Evolutionary conservation across 2,329 filamentous ascomycete genomes (phyloP), one percentile per base, ranked within the genome.

Genomic region (Aspergillus sp.): DNA sequence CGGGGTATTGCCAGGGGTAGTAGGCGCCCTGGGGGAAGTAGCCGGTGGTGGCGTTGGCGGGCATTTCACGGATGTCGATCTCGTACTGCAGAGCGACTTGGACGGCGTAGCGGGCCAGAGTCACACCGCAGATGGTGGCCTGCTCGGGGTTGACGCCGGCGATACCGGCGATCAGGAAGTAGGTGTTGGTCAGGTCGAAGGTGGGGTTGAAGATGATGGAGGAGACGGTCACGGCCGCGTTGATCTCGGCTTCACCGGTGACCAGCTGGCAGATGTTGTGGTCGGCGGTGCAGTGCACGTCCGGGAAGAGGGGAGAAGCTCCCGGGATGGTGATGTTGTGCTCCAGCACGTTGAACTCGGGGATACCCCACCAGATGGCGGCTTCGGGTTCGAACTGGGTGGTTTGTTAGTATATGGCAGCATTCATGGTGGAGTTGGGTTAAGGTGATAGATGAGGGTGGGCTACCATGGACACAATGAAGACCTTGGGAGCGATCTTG

Each of bases 81-180:
- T 92, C 90, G 65, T 91, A 90, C 73, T 92, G 89, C 56, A 92
- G 79, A 0, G 87, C 89, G 2, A 91, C 89, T 70, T 92, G 90
- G 5, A 92, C 83, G 0, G 89, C 85, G 69, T 87, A 93, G 21
- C 85, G 83, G 39, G 87, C 84, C 57, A 93, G 85, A 1, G 88
- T 87, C 0, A 91, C 89, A 43, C 84, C 83, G 48, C 84, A 86
- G 4, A 90, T 80, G 0, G 89, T 91, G 21, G 83, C 86, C 25
- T 85, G 76, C 62, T 87, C 84, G 0, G 90, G 90, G 72, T 86
- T 91, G 47, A 91, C 81, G n/a, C 90, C 90, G 1, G 87, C 89
- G 63, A 93, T 92, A 2, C 90, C 90, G 1, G 83, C 86, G 30
- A 91, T 74, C 59, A 92, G 74, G 74, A 91, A 91, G 76, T 92